Evolutionary conservation across 345 rosid species (phyloP), one percentile per base, ranked within the genome.

Genomic region (Citrus mangshanensis): DNA sequence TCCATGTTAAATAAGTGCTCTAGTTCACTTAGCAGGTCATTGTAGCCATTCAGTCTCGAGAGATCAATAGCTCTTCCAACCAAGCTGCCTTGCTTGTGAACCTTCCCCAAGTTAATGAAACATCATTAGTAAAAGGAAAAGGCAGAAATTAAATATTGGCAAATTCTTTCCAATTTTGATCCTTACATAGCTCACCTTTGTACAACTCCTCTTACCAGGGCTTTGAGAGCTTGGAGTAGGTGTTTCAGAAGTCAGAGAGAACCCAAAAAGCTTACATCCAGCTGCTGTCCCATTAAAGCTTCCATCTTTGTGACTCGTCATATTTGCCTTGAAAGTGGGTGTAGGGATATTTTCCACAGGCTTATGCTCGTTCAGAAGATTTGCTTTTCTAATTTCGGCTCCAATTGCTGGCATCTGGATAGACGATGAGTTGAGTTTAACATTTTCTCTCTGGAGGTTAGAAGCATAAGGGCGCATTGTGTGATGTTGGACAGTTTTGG

Each of bases 51-150:
- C 61, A 95, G 86, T 78, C 87, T 82, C 1, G 91, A 90, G 72
- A 95, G 91, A 84, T 93, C 99, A 81, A 95, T 88, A 67, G 97
- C 97, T 81, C 98, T 90, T 81, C 98, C 98, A 79, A 95, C 96
- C 83, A 88, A 82, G 80, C 92, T 95, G 77, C 98, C 99, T 86
- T 95, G 97, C 92, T 91, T 95, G 89, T 92, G 95, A 86, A 92
- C 98, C 99, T 95, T 88, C 83, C 73, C 18, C 38, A 46, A 64
- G 78, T 58, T 64, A 60, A 69, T 34, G 55, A 13, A 64, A 42
- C 63, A 35, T 71, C 42, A 78, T 80, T 59, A 59, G 37, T 74
- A 78, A 10, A 28, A 8, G 37, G 27, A 49, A 7, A 49, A 9
- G 35, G 35, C 38, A 81, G 63, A 70, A 79, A 72, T 14, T 37